A percentile compares a stretch with the other conserved stretches of the same genome.
Conservation (phyloP, 257 asterid genomes). For the Solanum tarapatanum region DNA sequence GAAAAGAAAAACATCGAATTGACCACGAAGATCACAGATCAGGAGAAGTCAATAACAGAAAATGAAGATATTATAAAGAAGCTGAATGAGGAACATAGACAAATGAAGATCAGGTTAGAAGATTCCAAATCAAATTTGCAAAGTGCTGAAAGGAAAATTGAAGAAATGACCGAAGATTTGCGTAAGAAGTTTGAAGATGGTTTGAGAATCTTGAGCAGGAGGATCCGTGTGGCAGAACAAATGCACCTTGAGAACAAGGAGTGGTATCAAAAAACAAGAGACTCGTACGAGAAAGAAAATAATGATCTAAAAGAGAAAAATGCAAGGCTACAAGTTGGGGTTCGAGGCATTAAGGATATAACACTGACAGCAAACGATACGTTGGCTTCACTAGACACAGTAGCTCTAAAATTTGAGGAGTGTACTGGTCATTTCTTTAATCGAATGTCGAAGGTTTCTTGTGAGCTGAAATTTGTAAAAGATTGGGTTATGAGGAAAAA, state of each 20-base stretch:
- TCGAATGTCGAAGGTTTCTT: conserved; percentile 56
- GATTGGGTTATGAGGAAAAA: conserved; percentile 65
- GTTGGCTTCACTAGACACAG: conserved; percentile 42
- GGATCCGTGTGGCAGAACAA: conserved; percentile 84
- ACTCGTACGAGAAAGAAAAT: conserved; percentile 27
- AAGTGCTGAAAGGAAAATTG: conserved; percentile 43
- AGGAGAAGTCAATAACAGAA: conserved; percentile 10
- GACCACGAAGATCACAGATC: conserved; percentile 18
- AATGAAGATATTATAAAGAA: neutral
- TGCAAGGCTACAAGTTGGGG: conserved; percentile 5
- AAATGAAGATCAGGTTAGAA: neutral
- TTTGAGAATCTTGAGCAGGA: conserved; percentile 52
- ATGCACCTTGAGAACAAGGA: conserved; percentile 67
- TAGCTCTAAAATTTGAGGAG: conserved; percentile 46
- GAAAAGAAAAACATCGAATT: conserved; percentile 34
- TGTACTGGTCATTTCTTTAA: conserved; percentile 42
- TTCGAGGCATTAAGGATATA: conserved; percentile 34
- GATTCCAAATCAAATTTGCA: conserved; percentile 32
- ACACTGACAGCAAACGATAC: conserved; percentile 35
- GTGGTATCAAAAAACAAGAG: conserved; percentile 43
- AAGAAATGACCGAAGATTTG: conserved; percentile 58
- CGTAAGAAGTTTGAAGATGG: conserved; percentile 62
- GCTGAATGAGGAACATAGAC: conserved; percentile 17
- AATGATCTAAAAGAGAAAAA: conserved; percentile 22
- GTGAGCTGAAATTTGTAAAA: conserved; percentile 57